Base-by-base conservation (phyloP, 1,284 basidiomycete species). In the Cutaneotrichosporon arboriforme region DNA sequence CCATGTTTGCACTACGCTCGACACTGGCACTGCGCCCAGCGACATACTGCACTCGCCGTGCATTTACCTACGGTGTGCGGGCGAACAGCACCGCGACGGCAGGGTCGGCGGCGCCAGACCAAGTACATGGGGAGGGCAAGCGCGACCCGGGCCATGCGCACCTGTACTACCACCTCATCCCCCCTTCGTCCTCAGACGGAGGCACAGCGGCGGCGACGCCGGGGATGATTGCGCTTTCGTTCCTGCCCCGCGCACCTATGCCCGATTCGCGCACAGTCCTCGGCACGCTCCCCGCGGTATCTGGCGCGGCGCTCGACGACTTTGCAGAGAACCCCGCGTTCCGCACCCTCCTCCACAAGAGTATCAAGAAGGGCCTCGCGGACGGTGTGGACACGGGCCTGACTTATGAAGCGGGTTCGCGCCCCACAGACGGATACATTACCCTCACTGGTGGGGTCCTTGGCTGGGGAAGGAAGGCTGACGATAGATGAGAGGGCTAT, bases 381-480 rank as follows among this genome's bases (percentile, higher is more conserved):
- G 14, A 46, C 4, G 63, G 61, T 2, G 60, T 54, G 37, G 58
- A 57, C 14, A 48, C 57, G 39, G 60, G 56, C 8, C 61, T 74
- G 10, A 57, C 53, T 15, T 70, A 66, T 37, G 73, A 74, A 58
- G 74, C 74, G 8, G 51, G 62, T 14, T 65, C 62, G 17, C 40
- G 74, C 51, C 70, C 70, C 1, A 61, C 59, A 15, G 74, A 76
- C 51, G 74, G 74, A 21, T 75, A 67, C 53, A 72, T 76, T 42
- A 69, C 72, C 49, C 66, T 76, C 47, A 69, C 67, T 0, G 73
- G 72, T 75, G 37, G 45, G 70, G 40, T 14, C 14, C n/a, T 3
- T 14, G 46, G 39, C 4, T 14, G 37, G 22, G 8, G 31, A 21
- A 31, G 21, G 18, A 23, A 9, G 5, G 17, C 22, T 47, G 40